Evolutionary conservation across 805 yeast species (phyloP).

Genomic region (Osmozyma mogii): DNA sequence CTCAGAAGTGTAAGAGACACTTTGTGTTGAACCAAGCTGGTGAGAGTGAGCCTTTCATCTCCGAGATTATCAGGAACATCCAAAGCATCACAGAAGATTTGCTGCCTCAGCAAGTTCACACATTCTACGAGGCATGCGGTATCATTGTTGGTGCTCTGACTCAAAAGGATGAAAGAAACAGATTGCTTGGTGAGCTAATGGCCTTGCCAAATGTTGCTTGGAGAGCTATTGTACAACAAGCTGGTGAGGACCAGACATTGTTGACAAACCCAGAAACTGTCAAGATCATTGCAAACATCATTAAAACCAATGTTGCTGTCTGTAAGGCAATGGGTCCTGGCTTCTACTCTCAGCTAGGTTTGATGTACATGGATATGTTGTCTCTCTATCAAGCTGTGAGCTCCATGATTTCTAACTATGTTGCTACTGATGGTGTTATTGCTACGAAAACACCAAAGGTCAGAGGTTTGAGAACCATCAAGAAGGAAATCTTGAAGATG

Average conservation of each 20-base stretch:
- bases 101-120: conserved; percentile 96
- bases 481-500: conserved; percentile 85
- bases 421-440: conserved; percentile 71
- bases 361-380: conserved; percentile 83
- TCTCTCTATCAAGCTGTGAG: conserved; percentile 85
- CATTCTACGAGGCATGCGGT: conserved; percentile 97
- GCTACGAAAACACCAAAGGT: conserved; percentile 95
- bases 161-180: conserved; percentile 57
- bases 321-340: conserved; percentile 93
- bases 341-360: conserved; percentile 79
- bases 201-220: conserved; percentile 90
- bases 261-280: conserved; percentile 76
- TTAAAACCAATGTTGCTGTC: conserved; percentile 92
- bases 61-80: conserved; percentile 77
- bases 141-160: conserved; percentile 85
- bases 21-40: conserved; percentile 82
- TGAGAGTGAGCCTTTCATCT: conserved; percentile 85
- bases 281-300: conserved; percentile 84
- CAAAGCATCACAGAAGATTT: conserved; percentile 84
- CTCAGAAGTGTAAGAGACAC: conserved; percentile 90
- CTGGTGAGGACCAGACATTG: conserved; percentile 74
- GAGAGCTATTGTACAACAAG: conserved; percentile 80
- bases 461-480: conserved; percentile 90
- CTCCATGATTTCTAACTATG: conserved; percentile 72
- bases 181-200: conserved; percentile 74